Evolutionary conservation across 1,139 yeast genomes (phyloP).

Genomic region (Hemisphaericaspora subhashii): DNA sequence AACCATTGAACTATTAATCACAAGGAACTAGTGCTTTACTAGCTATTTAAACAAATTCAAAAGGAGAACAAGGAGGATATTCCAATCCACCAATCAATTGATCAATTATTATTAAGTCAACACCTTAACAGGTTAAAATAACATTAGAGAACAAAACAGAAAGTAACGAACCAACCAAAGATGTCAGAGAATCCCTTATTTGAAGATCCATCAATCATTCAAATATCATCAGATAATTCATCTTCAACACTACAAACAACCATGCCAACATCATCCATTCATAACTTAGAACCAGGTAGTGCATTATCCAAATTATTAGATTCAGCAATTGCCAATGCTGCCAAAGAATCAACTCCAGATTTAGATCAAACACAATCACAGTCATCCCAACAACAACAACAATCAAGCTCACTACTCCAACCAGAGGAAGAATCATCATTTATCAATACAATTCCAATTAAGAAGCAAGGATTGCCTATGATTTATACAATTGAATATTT

Average conservation of each 20-base stretch:
- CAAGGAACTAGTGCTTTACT: no score
- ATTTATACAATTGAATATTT: conserved; percentile 43
- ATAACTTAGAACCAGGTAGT: conserved; percentile 30
- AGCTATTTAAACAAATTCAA: no score
- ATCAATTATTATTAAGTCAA: no score
- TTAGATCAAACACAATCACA: conserved; percentile 16
- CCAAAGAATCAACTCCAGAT: conserved; percentile 48
- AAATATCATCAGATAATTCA: conserved; percentile 14
- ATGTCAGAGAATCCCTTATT: conserved; percentile 23
- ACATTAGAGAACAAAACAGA: no score
- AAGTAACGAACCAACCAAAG: not conserved
- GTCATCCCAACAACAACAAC: not conserved
- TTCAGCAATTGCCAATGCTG: conserved; percentile 49
- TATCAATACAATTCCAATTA: conserved; percentile 14
- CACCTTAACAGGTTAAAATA: no score
- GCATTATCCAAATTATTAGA: conserved; percentile 45
- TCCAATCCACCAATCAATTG: no score
- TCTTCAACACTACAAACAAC: conserved; percentile 5
- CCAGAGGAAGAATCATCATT: conserved; percentile 6
- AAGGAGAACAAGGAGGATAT: no score
- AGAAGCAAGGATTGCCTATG: conserved; percentile 17
- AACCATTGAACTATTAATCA: no score
- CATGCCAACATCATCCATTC: conserved; percentile 9
- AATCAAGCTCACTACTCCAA: conserved; percentile 10
- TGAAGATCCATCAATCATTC: conserved; percentile 38